A percentile compares a stretch with the other conserved stretches of the same genome.
These are phyloP conservation scores for Fusarium sp. DNA, from an alignment of 2,329 filamentous ascomycete genomes.

Conservation along the genomic window DNA sequence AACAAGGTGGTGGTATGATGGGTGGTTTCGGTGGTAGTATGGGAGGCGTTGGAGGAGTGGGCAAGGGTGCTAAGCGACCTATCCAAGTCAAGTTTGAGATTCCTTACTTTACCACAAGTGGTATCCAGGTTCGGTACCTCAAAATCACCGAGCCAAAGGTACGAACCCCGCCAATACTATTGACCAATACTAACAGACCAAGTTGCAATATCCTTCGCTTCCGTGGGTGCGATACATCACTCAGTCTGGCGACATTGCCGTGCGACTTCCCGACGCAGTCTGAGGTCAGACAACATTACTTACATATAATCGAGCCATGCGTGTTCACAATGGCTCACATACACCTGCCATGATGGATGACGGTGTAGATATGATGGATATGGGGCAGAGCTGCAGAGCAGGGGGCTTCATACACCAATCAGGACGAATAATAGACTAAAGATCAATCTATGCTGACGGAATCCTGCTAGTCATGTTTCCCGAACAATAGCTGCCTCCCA, in stretches of 20 bases:
- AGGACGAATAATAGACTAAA: constrained; percentile 48
- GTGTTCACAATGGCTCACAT: constrained; percentile 3
- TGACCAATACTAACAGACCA: constrained; percentile 12
- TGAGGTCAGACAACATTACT: constrained; percentile 56
- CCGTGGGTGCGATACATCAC: constrained; percentile 99
- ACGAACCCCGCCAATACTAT: constrained; percentile 51
- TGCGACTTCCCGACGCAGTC: constrained; percentile 91
- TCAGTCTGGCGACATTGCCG: constrained; percentile 96
- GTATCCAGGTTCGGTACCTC: constrained; percentile 97
- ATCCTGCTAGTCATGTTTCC: constrained; percentile 23
- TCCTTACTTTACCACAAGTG: constrained; percentile 99
- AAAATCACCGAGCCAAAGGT: constrained; percentile 99
- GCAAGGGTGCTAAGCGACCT: constrained; percentile 90
- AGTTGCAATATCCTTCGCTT: constrained; percentile 97
- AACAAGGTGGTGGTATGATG: constrained; percentile 96
- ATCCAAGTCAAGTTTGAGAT: constrained; percentile 99
- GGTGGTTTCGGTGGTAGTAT: constrained; percentile 97
- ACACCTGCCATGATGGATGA: constrained; percentile 15
- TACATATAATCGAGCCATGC: constrained; percentile 33
- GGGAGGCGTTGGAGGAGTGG: constrained; percentile 83
- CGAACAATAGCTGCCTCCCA: constrained; percentile 45
- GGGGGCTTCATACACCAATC: constrained; percentile 39
- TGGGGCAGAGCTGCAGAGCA: constrained; percentile 38
- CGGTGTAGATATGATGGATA: constrained; percentile 29
- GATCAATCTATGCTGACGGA: constrained; percentile 31